phyloP scores from a whole-genome alignment of 768 basidiomycete species.

The Mycena haematopus region DNA sequence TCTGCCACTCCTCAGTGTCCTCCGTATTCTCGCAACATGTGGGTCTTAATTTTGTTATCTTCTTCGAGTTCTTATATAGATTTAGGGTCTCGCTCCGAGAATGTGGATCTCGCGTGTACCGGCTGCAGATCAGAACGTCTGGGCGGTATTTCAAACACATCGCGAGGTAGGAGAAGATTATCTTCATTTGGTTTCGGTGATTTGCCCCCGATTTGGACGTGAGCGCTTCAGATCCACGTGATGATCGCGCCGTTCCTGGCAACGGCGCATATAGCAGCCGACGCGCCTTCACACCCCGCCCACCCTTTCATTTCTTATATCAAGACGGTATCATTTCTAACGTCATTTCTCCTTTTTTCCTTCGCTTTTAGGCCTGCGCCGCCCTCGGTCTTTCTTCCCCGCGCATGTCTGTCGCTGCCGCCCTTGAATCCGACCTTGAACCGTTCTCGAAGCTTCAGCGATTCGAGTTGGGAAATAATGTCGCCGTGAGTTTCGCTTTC shows the following conservation, averaged over 20 bases:
- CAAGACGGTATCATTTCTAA: conserved; percentile 5
- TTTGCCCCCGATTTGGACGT: conserved; percentile 6
- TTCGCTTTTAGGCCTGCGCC: conserved; percentile 52
- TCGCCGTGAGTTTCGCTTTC: conserved; percentile 13
- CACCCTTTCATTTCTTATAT: conserved; percentile 2
- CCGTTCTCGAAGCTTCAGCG: conserved; percentile 63
- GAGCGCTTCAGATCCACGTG: conserved; percentile 14
- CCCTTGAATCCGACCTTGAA: conserved; percentile 68
- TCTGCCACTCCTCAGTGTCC: conserved; percentile 5
- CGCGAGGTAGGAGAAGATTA: conserved; percentile 23
- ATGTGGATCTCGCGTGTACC: conserved; percentile 22
- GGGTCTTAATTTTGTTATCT: not conserved
- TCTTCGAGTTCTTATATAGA: not conserved
- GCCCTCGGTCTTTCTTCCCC: conserved; percentile 59
- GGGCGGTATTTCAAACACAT: conserved; percentile 31
- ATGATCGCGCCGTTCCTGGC: conserved; percentile 23
- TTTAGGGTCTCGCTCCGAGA: conserved; percentile 20
- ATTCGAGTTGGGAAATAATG: conserved; percentile 34
- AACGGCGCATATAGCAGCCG: conserved; percentile 16
- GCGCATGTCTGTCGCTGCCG: conserved; percentile 56
- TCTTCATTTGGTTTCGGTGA: not conserved
- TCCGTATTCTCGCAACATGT: conserved; percentile 18
- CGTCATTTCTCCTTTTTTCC: not conserved
- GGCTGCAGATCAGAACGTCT: conserved; percentile 11
- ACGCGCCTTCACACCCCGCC: conserved; percentile 10